Evolutionary conservation across 305 asterid species (phyloP).

Genomic region (Solanum hybrid): DNA sequence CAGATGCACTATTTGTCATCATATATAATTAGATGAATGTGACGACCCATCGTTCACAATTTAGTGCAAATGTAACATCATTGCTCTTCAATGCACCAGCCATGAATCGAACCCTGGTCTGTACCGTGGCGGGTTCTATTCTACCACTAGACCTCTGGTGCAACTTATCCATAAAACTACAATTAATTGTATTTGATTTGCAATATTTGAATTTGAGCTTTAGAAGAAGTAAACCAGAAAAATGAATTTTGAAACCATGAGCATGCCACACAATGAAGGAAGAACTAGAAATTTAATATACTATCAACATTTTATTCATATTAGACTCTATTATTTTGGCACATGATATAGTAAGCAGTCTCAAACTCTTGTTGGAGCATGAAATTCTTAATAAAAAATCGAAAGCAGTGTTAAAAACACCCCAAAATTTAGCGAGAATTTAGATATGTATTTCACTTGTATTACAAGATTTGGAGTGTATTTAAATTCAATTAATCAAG

Average conservation of each 20-base stretch:
- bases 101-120: slow-evolving; percentile 44
- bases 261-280: not conserved
- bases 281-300: not conserved
- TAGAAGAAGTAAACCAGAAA: not conserved
- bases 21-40: not conserved
- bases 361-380: not conserved
- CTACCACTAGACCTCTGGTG: slow-evolving; percentile 55
- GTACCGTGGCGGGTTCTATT: slow-evolving; percentile 50
- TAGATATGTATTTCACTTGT: too few relatives aligned
- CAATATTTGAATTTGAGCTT: not conserved
- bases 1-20: not conserved
- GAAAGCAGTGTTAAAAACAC: too few relatives aligned
- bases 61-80: not conserved
- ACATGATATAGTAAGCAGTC: not conserved
- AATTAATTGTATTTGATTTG: not conserved
- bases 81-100: slow-evolving; percentile 18
- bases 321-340: not conserved
- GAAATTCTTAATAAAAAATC: not conserved
- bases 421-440: too few relatives aligned
- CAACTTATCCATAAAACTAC: not conserved
- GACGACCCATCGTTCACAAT: not conserved
- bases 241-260: not conserved
- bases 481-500: too few relatives aligned
- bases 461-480: not conserved
- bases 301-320: not conserved